Conservation (phyloP, 345 rosid genomes). For the Euphorbia peplus region DNA sequence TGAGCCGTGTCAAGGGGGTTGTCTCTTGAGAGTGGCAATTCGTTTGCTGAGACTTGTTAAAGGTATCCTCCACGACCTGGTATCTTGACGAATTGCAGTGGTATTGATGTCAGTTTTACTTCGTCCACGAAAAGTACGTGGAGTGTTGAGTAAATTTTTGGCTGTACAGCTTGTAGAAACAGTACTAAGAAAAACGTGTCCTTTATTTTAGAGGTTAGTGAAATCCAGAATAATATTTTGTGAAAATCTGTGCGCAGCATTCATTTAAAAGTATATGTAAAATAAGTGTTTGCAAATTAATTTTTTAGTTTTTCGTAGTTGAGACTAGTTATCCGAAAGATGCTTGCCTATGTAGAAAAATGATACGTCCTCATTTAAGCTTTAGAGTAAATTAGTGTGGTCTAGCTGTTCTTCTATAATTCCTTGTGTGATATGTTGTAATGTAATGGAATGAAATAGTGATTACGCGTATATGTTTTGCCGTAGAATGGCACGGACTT, state of each 20-base stretch:
- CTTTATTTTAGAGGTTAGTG: not conserved
- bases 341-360: no score
- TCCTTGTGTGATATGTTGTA: no score
- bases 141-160: conserved; percentile 14
- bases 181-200: conserved; percentile 10
- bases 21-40: conserved; percentile 1
- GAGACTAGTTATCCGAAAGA: no score
- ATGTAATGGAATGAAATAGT: no score
- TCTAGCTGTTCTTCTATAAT: no score
- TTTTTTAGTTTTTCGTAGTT: not conserved
- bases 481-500: no score
- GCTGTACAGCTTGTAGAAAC: conserved; percentile 18
- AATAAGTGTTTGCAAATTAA: not conserved
- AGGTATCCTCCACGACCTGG: conserved; percentile 10
- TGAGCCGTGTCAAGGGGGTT: no score
- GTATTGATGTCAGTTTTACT: conserved; percentile 3
- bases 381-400: no score
- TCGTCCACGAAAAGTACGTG: not conserved
- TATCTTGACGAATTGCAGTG: not conserved
- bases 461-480: no score
- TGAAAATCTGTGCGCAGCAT: not conserved
- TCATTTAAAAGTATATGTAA: not conserved
- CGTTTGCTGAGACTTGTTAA: not conserved
- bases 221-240: conserved; percentile 12
- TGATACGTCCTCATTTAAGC: no score